Evolutionary conservation across 176 grass and related monocot genomes (phyloP).

Genomic region (Avena atlantica): DNA sequence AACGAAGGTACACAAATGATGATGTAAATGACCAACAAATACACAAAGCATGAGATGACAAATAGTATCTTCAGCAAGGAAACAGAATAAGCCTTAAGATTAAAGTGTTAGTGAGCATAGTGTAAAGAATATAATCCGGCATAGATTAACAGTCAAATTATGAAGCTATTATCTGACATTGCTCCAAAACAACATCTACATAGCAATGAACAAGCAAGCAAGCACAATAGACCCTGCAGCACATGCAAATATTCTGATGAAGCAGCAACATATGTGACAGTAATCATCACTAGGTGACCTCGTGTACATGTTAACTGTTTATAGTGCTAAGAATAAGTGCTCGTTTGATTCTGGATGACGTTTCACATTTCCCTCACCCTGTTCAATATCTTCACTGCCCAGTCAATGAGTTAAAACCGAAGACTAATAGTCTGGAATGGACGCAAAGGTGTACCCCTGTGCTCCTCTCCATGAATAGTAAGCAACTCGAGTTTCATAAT

Average conservation of each 20-base stretch:
- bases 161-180: background rate
- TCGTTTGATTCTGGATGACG: background rate
- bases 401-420: background rate
- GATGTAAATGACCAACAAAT: background rate
- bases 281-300: conserved; percentile 14
- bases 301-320: conserved; percentile 28
- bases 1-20: background rate
- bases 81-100: background rate
- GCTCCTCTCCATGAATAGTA: conserved; percentile 98
- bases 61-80: conserved; percentile 6
- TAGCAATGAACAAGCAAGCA: background rate
- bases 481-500: conserved; percentile 89
- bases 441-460: conserved; percentile 77
- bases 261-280: background rate
- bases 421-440: conserved; percentile 84
- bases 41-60: background rate
- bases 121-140: too few species aligned
- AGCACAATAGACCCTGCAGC: background rate
- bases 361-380: background rate
- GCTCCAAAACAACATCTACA: background rate
- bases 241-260: background rate
- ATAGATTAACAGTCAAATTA: background rate
- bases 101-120: too few species aligned
- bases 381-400: conserved; percentile 30
- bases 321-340: background rate